Conservation (phyloP, 306 rosid genomes). For the Pyrus pyrifolia region DNA sequence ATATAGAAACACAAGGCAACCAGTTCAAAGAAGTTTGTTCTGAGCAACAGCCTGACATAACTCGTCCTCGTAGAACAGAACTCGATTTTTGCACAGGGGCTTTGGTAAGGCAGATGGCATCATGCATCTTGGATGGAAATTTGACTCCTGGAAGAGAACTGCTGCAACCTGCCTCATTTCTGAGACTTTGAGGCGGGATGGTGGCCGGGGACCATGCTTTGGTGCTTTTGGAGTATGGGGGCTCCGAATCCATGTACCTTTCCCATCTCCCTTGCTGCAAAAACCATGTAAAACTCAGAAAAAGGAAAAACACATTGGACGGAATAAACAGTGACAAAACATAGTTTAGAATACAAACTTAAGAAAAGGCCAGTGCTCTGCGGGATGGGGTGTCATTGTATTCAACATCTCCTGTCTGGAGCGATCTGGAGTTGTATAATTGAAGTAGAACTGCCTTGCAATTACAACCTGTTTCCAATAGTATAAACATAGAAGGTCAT, state of each 20-base stretch:
- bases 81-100: constrained; percentile 81
- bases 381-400: constrained; percentile 61
- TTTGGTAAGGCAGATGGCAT: constrained; percentile 62
- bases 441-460: constrained; percentile 86
- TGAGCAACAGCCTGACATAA: constrained; percentile 95
- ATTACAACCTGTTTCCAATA: constrained; percentile 42
- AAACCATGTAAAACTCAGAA: background rate
- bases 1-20: constrained; percentile 22
- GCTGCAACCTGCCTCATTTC: constrained; percentile 93
- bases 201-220: constrained; percentile 84
- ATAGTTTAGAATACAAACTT: constrained; percentile 28
- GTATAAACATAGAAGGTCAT: background rate
- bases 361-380: constrained; percentile 78
- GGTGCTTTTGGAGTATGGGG: constrained; percentile 95
- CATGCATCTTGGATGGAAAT: constrained; percentile 66
- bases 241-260: constrained; percentile 43
- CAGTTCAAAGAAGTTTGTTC: constrained; percentile 67
- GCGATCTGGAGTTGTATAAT: constrained; percentile 91
- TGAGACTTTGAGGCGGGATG: constrained; percentile 77
- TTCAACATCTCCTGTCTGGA: constrained; percentile 71
- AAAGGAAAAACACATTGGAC: background rate
- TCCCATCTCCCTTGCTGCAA: constrained; percentile 68
- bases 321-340: background rate
- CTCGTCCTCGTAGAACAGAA: constrained; percentile 90
- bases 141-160: constrained; percentile 80